Base-by-base conservation (phyloP, 73 alveolate species). In the Paramecium primaurelia region DNA sequence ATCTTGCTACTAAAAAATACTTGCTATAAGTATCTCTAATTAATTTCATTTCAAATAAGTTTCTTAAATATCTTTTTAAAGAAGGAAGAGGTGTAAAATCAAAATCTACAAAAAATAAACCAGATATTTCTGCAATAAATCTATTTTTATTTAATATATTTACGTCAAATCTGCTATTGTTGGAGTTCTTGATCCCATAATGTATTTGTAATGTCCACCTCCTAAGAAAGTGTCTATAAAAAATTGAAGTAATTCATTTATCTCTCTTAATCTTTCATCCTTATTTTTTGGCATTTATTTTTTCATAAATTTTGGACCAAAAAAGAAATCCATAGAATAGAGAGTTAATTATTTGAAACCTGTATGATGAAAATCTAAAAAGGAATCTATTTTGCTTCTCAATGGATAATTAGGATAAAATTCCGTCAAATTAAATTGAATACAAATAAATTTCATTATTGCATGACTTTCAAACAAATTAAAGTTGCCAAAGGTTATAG, bases 391-490 rank as follows among this genome's bases (percentile, higher is more conserved):
- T 42, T 38, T 58, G 25, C 80, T 88, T 9, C 90, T 60, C 9
- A 58, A 26, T 88, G 68, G 59, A 38, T 37, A 32, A 71, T 69
- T 36, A 6, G 93, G 80, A 47, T 80, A 88, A 71, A 59, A 64
- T 8, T 40, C 34, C 7, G 36, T 40, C 18, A 37, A n/a, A 16
- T 37, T 58, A 11, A 26, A 54, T n/a, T 58, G 37, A 68, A 40
- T 75, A 47, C 37, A 64, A 22, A 54, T 54, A 68, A 54, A 88
- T 69, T 69, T 88, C 69, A 88, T 59, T 16, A 88, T 88, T 0
- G 93, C 93, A 69, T 88, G 89, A 8, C 90, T 44, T 51, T 88
- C 93, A 71, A 69, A 88, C 38, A 88, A 44, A 10, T 26, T 80
- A 25, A 69, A 88, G 7, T 88, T 59, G 8, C 93, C 93, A 44